Conservation (phyloP, 2,329 filamentous ascomycete genomes). For the Alternaria infectoria region DNA sequence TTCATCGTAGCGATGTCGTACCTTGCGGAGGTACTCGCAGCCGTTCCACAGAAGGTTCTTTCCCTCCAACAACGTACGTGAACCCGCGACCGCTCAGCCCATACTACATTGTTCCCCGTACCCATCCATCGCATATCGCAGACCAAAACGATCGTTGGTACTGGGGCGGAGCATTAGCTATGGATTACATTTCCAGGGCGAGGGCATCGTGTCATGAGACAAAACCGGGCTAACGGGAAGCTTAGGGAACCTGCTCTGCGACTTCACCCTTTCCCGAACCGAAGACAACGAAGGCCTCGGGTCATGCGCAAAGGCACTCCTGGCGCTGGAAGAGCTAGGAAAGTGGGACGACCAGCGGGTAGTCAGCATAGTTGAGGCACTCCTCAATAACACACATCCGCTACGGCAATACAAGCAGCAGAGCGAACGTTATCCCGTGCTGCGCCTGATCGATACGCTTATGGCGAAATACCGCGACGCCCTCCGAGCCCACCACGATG, state of each 20-base stretch:
- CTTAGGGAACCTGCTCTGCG: conserved; percentile 63
- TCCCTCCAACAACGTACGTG: conserved; percentile 63
- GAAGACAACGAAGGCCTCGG: conserved; percentile 61
- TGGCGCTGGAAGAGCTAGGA: conserved; percentile 64
- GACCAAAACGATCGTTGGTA: background rate
- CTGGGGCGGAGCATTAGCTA: background rate
- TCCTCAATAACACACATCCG: conserved; percentile 61
- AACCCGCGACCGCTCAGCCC: background rate
- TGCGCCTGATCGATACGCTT: conserved; percentile 66
- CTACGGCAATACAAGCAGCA: conserved; percentile 68
- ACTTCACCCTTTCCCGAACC: conserved; percentile 69
- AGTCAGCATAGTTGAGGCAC: conserved; percentile 59
- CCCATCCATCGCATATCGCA: background rate
- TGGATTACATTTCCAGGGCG: background rate
- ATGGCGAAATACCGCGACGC: conserved; percentile 62
- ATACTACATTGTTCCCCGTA: background rate
- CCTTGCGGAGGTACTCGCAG: conserved; percentile 58
- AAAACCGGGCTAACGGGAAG: background rate
- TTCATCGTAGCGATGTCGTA: conserved; percentile 53
- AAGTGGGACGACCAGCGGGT: conserved; percentile 66
- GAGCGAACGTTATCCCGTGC: conserved; percentile 64
- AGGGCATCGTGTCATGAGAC: background rate
- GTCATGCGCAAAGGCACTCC: conserved; percentile 64
- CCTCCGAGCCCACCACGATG: conserved; percentile 59
- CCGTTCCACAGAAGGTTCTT: conserved; percentile 61